Base-by-base conservation (phyloP, 176 grass and related monocot species). In the Oryza australiensis region DNA sequence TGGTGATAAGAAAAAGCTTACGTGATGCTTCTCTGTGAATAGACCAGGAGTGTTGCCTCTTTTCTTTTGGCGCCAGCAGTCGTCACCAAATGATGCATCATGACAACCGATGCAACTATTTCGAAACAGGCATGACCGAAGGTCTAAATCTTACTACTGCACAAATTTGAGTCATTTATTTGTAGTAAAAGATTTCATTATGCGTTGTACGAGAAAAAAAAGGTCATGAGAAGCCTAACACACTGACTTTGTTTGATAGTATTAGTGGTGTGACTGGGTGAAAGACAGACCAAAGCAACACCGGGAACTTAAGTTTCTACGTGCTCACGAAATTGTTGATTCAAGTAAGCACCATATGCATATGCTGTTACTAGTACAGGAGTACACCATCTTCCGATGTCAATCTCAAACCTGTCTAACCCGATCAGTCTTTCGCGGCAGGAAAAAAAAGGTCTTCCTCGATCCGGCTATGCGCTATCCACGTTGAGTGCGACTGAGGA, bases 401-500 rank as follows among this genome's bases (percentile, higher is more conserved):
- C 26, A 40, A 45, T 14, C 53, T 45, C 53, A 18, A 10, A 3
- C 53, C 7, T 20, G 7, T 24, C 20, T 26, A 82, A 73, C 7
- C 22, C 0, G 3, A 33, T 75, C 20, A 57, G 22, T 45, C 68
- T 72, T 49, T 29, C 66, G 10, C n/a, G 23, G n/a, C n/a, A 57
- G 41, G 57, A 77, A 16, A 30, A 74, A 67, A 86, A 41, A 8
- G 7, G 53, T 32, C 27, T 16, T 20, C 12, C 26, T 33, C n/a
- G 64, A 85, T 89, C 82, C 33, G 26, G 71, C 15, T 53, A 53
- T 18, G 49, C 18, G 49, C 15, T 18, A 53, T 53, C 63, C 76
- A 71, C 9, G 55, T 11, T 7, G 82, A 89, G 26, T 28, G 68
- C 72, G 78, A 89, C 22, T 27, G 83, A 10, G 13, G 70, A 89